phyloP scores from a whole-genome alignment of 495 filamentous ascomycete species.

The Friedmanniomyces simplex region DNA sequence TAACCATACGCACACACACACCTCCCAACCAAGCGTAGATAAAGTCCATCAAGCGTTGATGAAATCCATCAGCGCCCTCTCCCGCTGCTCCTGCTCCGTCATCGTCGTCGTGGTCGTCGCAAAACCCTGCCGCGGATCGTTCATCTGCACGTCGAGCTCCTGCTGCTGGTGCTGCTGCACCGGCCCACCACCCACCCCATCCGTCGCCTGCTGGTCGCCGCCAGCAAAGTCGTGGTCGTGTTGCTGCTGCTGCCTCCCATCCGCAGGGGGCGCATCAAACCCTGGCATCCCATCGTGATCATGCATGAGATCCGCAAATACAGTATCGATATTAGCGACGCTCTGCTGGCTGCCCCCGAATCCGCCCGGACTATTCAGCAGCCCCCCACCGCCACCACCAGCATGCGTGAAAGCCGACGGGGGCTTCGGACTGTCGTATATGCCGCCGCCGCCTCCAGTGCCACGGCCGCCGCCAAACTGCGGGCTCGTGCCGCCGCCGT shows the following conservation, averaged over 20 bases:
- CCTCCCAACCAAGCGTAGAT: neutral
- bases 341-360: constrained; percentile 16
- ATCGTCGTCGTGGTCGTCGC: neutral
- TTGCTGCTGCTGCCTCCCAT: neutral
- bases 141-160: neutral
- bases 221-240: too few species aligned
- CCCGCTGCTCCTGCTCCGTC: neutral
- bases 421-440: constrained; percentile 12
- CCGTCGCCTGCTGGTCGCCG: neutral
- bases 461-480: constrained; percentile 4
- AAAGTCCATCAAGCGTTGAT: neutral
- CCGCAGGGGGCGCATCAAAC: constrained; percentile 10
- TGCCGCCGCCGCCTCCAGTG: neutral
- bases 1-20: neutral
- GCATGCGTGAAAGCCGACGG: neutral
- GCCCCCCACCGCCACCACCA: neutral
- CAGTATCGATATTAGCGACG: constrained; percentile 13
- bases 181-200: neutral
- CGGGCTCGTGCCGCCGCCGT: constrained; percentile 1
- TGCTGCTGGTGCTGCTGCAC: neutral
- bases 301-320: constrained; percentile 20
- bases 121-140: neutral
- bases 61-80: neutral
- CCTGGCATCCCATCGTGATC: constrained; percentile 12
- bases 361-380: constrained; percentile 4